Evolutionary conservation across 257 asterid species (phyloP), one percentile per base, ranked within the genome.

Genomic region (Forsythia suspensa): DNA sequence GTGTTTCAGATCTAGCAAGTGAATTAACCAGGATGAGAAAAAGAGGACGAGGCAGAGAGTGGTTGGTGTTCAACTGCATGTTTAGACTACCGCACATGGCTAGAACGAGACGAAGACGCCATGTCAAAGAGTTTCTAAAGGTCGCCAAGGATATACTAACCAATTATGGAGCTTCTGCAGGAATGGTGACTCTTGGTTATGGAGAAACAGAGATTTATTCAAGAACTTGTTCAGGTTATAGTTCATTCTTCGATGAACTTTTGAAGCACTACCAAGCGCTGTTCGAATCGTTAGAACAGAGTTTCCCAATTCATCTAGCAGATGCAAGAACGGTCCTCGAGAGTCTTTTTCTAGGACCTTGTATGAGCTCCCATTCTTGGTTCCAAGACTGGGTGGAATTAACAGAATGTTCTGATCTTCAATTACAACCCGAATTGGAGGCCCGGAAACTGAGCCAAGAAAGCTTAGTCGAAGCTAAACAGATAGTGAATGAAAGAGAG

Each of bases 301-400:
- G 81, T 55, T 88, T 90, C 80, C 98, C 97, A 0, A 80, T 21
- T 40, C 78, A 87, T 78, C 89, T 94, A 24, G 82, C 83, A 29
- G 96, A 87, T 73, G 98, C 97, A 55, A 89, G 97, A 80, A 81
- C 86, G 4, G 88, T 93, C 1, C 77, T 92, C 86, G 97, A 94
- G 67, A 85, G 81, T 39, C 89, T 89, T 4, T 94, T 94, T 40
- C 41, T 94, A 51, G 87, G 91, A 12, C 96, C 98, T 15, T 75
- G 76, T 5, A 68, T 94, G 84, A 82, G 87, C 74, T 87, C 91
- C 5, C 48, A 9, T 44, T 80, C 85, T 70, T 93, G 96, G 97
- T 71, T 75, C 21, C 85, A 74, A 40, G 88, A 87, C n/a, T 89
- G 91, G 94, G 77, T 83, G 83, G 91, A 86, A 74, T 85, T 10